Conservation (phyloP, 2,329 filamentous ascomycete species). For the Aspergillus fijiensis region DNA sequence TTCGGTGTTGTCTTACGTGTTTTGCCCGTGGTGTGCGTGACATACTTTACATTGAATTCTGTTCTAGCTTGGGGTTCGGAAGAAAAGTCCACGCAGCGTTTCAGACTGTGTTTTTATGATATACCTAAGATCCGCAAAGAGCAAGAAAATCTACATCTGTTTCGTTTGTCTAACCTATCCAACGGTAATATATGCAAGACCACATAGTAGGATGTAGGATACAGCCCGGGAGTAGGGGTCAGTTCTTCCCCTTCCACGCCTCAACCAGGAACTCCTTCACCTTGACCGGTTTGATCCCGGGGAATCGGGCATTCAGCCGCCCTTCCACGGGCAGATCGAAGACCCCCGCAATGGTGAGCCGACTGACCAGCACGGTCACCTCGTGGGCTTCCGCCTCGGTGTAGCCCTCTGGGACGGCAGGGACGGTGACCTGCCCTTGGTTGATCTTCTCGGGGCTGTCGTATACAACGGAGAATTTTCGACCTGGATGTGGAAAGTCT, state of each 20-base stretch:
- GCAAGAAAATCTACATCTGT: too few relatives aligned
- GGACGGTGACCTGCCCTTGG: conserved; percentile 36
- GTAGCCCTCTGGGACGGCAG: conserved; percentile 23
- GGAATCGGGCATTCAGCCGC: conserved; percentile 25
- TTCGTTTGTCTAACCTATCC: too few relatives aligned
- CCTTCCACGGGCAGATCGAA: conserved; percentile 28
- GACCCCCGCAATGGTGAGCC: conserved; percentile 28
- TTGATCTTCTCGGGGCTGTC: conserved; percentile 36
- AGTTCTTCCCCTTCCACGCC: conserved; percentile 10
- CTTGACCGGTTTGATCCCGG: conserved; percentile 23
- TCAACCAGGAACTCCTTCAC: conserved; percentile 25
- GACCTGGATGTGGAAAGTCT: conserved; percentile 19
- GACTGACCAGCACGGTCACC: conserved; percentile 28
- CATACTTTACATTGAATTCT: too few relatives aligned
- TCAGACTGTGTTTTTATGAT: too few relatives aligned
- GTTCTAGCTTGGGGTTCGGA: too few relatives aligned
- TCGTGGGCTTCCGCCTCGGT: conserved; percentile 27
- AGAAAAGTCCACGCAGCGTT: too few relatives aligned
- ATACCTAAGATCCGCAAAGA: too few relatives aligned
- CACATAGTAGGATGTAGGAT: too few relatives aligned
- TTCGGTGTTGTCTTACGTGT: too few relatives aligned
- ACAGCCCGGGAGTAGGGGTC: background rate
- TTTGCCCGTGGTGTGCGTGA: too few relatives aligned
- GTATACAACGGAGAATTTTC: conserved; percentile 38
- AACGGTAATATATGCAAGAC: background rate